These are phyloP conservation scores for Moricandia moricandioides DNA, from an alignment of 345 rosid genomes.

Conservation along the genomic window DNA sequence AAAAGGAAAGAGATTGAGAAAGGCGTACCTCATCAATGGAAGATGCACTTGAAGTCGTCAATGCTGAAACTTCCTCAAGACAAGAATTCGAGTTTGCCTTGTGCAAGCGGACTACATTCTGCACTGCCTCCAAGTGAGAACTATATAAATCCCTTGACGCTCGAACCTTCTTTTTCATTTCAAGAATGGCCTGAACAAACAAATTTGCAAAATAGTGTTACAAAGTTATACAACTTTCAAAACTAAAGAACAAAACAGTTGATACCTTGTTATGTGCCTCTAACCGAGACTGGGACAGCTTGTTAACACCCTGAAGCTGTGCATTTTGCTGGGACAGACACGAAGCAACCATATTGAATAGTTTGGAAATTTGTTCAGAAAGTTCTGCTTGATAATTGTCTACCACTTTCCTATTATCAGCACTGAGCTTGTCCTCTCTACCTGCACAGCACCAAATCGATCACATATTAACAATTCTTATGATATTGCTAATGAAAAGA, in stretches of 20 bases:
- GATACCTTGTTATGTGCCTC: slow-evolving; percentile 65
- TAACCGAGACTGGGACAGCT: slow-evolving; percentile 62
- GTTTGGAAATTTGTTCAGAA: slow-evolving; percentile 58
- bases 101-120: slow-evolving; percentile 88
- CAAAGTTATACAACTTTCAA: not conserved
- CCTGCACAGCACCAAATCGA: slow-evolving; percentile 41
- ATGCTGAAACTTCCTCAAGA: slow-evolving; percentile 71
- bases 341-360: slow-evolving; percentile 57
- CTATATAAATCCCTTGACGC: slow-evolving; percentile 59
- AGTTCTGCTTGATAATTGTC: slow-evolving; percentile 64
- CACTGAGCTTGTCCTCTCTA: slow-evolving; percentile 77
- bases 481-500: not conserved
- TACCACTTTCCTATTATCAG: slow-evolving; percentile 70
- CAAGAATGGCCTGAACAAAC: slow-evolving; percentile 55
- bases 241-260: slow-evolving; percentile 2
- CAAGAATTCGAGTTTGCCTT: slow-evolving; percentile 71
- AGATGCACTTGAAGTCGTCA: slow-evolving; percentile 52
- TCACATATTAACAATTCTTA: not conserved
- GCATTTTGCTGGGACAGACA: slow-evolving; percentile 68
- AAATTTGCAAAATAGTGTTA: not conserved
- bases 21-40: slow-evolving; percentile 65
- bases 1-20: not conserved
- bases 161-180: slow-evolving; percentile 63
- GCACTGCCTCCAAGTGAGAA: slow-evolving; percentile 83
- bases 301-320: slow-evolving; percentile 67